Evolutionary conservation across 345 rosid species (phyloP).

Genomic region (Populus deltoides): DNA sequence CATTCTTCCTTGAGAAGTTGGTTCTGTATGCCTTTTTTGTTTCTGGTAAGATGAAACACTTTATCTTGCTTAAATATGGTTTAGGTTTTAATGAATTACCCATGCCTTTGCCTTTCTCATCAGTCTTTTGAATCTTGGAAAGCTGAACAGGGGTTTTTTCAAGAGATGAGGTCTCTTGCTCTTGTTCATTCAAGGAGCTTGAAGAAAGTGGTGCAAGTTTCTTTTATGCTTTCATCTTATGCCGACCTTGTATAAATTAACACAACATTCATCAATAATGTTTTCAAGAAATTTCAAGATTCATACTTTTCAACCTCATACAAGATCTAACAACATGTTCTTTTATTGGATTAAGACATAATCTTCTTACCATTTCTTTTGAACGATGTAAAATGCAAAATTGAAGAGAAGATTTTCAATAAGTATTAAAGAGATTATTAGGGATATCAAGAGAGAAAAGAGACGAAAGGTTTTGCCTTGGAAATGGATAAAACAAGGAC

Average conservation of each 20-base stretch:
- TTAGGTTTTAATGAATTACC: no score
- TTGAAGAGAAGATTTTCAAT: no score
- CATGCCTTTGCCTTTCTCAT: background rate
- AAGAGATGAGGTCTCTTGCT: background rate
- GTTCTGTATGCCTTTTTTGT: no score
- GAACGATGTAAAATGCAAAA: no score
- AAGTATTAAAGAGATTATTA: no score
- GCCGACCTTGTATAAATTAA: no score
- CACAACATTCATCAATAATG: background rate
- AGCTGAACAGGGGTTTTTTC: background rate
- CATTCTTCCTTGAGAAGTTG: no score
- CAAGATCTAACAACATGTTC: background rate
- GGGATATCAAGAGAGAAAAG: background rate
- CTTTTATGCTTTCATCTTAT: background rate
- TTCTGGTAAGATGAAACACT: no score
- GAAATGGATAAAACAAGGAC: no score
- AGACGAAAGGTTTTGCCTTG: background rate
- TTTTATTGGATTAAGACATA: no score
- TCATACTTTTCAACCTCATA: no score
- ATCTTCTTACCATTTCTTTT: background rate
- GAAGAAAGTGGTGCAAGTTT: background rate
- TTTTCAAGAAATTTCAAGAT: background rate
- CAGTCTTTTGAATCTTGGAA: no score
- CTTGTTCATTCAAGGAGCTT: background rate
- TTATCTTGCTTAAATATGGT: background rate